Percentiles rank a stretch among this genome's conserved stretches.
Evolutionary conservation across 345 rosid species (phyloP).

Genomic region (Pelargonium nanum): DNA sequence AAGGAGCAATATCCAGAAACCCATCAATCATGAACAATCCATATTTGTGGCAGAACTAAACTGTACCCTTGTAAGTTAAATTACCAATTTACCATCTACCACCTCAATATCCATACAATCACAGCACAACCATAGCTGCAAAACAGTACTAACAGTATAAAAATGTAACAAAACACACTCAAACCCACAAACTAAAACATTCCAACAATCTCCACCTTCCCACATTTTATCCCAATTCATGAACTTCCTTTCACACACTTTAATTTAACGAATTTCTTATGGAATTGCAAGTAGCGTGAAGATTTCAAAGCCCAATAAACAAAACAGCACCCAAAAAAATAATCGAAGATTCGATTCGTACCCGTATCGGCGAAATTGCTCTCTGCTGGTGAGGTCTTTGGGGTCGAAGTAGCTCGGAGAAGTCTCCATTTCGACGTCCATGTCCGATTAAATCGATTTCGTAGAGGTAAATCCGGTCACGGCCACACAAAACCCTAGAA

Average conservation of each 20-base stretch:
- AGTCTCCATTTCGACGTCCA: slow-evolving; percentile 76
- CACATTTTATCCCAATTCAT: neutral
- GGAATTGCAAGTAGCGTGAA: neutral
- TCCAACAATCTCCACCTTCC: neutral
- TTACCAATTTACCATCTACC: neutral
- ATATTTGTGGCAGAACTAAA: too few relatives aligned
- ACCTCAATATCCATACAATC: neutral
- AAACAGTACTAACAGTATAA: neutral
- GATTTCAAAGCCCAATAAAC: neutral
- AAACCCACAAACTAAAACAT: neutral
- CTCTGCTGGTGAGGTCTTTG: slow-evolving; percentile 51
- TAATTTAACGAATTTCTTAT: neutral
- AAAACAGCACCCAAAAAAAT: neutral
- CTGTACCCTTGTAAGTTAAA: too few relatives aligned
- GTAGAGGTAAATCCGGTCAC: neutral
- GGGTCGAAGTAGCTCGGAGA: slow-evolving; percentile 70
- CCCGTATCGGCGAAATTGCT: slow-evolving; percentile 90
- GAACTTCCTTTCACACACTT: neutral
- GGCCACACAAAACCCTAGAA: neutral
- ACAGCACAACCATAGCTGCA: neutral
- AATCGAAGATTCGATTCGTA: slow-evolving; percentile 9
- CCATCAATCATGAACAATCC: too few relatives aligned
- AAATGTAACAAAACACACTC: neutral
- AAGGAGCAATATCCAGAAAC: too few relatives aligned
- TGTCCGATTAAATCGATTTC: neutral